Evolutionary conservation across 495 filamentous ascomycete species (phyloP), one percentile per base, ranked within the genome.

Genomic region (Aspergillus ostianus): DNA sequence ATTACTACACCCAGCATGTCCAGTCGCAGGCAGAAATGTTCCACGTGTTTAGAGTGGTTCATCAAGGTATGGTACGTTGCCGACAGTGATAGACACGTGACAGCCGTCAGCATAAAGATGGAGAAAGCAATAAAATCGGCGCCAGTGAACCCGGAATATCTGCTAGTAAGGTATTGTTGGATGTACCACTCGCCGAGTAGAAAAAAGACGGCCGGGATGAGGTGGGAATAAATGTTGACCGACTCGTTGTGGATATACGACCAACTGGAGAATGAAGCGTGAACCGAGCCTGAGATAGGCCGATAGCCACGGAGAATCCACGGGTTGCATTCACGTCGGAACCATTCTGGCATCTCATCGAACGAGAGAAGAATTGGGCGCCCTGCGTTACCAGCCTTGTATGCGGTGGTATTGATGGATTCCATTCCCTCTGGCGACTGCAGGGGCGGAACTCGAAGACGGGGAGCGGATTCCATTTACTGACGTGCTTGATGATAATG

Each of bases 171-270:
- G 53, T 67, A 72, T 30, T 52, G 48, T 51, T 59, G 53, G 53
- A 73, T 59, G 41, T 58, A 55, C 29, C 59, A 51, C 20, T 63
- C 54, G 47, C 57, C 59, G 3, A 70, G 47, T 0, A 70, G 62
- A 23, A 72, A 66, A 10, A 51, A 6, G 7, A 69, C 21, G 9
- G 67, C 63, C 0, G 70, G 69, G 4, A 73, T 57, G 0, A 73
- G 58, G 44, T 76, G 70, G 19, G 72, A 67, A 44, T 67, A 75
- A 18, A 76, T 70, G 59, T 76, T 73, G 36, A 68, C 60, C n/a
- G 69, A 58, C 50, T 75, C 70, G 36, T 75, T 75, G 65, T 74
- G 72, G n/a, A 73, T 20, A 50, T 70, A 70, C 15, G 41, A 51
- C 57, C 59, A 66, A 60, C 72, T 76, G 46, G 36, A 46, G 49